Evolutionary conservation across 75 land plant species (phyloP).

Genomic region (Pinus taeda): DNA sequence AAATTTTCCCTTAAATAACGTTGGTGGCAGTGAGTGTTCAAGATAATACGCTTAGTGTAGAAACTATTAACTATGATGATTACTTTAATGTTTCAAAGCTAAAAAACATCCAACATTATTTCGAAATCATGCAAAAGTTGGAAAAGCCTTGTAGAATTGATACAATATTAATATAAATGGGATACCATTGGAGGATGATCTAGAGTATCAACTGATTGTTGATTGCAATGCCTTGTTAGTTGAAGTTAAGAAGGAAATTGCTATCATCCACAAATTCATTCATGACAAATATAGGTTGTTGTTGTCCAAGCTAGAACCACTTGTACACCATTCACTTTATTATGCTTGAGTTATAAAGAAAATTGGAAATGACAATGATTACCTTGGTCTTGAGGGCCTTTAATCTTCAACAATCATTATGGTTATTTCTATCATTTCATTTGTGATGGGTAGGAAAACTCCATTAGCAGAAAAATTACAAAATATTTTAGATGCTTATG

Average conservation of each 20-base stretch:
- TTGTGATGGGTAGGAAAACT: conserved; percentile 84
- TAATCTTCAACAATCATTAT: conserved; percentile 89
- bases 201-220: conserved; percentile 87
- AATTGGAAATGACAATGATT: conserved; percentile 90
- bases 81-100: no score
- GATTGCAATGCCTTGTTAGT: conserved; percentile 90
- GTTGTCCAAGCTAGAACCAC: conserved; percentile 90
- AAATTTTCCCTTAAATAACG: no score
- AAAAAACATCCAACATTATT: no score
- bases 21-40: no score
- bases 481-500: conserved; percentile 90
- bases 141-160: conserved; percentile 63
- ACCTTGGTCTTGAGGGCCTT: conserved; percentile 89
- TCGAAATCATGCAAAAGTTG: conserved; percentile 29
- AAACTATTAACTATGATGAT: no score
- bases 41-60: no score
- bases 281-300: conserved; percentile 84
- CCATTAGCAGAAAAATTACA: conserved; percentile 76
- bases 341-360: conserved; percentile 87
- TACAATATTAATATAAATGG: conserved; percentile 37
- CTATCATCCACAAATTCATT: conserved; percentile 81
- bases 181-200: conserved; percentile 83
- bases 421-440: conserved; percentile 93
- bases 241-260: conserved; percentile 90
- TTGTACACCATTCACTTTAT: conserved; percentile 85